Percentiles rank a stretch among this genome's conserved stretches.
These are phyloP conservation scores for Monosporascus cannonballus DNA, from an alignment of 2,329 filamentous ascomycete genomes.

Conservation along the genomic window DNA sequence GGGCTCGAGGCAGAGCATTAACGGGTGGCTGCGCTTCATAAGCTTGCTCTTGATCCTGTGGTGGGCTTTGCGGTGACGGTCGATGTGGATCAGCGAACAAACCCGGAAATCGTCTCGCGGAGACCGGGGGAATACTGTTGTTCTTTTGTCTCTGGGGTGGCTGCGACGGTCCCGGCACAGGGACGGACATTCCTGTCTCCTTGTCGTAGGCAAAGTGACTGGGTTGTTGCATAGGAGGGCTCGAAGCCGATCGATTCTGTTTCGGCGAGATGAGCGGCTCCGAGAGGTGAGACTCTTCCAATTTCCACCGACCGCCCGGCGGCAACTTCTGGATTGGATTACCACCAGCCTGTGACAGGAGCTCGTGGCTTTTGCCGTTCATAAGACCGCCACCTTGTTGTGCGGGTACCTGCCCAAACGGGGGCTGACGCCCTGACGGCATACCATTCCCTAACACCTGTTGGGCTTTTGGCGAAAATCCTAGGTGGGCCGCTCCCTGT, in stretches of 20 bases:
- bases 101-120: conserved; percentile 43
- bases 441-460: conserved; percentile 15
- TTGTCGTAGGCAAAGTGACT: conserved; percentile 41
- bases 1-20: conserved; percentile 30
- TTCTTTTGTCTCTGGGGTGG: conserved; percentile 17
- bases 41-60: conserved; percentile 10
- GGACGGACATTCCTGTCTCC: conserved; percentile 34
- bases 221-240: conserved; percentile 24
- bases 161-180: conserved; percentile 13
- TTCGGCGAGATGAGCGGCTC: conserved; percentile 40
- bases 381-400: conserved; percentile 9
- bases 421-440: conserved; percentile 12
- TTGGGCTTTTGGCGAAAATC: conserved; percentile 5
- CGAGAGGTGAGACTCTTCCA: conserved; percentile 48
- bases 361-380: conserved; percentile 16
- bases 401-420: conserved; percentile 14
- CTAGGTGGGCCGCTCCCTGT: not conserved
- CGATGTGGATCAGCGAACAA: conserved; percentile 31
- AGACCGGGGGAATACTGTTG: conserved; percentile 38
- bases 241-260: conserved; percentile 28
- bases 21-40: conserved; percentile 11
- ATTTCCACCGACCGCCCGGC: conserved; percentile 42
- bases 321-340: conserved; percentile 37
- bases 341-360: conserved; percentile 18
- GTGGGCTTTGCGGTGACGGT: not conserved